Percentiles rank a stretch among this genome's conserved stretches.
Evolutionary conservation across 164 flowering plant species (phyloP).

Genomic region (Vitis cinerea): DNA sequence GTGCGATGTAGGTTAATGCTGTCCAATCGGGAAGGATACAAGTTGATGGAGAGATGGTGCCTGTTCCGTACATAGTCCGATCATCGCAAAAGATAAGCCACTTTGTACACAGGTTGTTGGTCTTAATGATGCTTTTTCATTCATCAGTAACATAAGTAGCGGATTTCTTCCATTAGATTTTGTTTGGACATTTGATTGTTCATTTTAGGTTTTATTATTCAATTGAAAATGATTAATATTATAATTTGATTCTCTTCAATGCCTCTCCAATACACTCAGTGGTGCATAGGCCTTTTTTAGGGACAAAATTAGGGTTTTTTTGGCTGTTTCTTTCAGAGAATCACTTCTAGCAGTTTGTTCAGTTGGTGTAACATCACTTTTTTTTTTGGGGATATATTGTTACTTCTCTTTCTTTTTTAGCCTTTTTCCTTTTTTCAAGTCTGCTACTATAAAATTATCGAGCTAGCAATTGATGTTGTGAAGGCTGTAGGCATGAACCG

Average conservation of each 20-base stretch:
- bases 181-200: too few relatives aligned
- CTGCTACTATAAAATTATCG: slow-evolving; percentile 3
- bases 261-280: too few relatives aligned
- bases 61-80: slow-evolving; percentile 64
- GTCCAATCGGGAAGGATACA: slow-evolving; percentile 84
- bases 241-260: too few relatives aligned
- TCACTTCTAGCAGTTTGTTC: too few relatives aligned
- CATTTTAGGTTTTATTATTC: too few relatives aligned
- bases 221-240: too few relatives aligned
- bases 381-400: too few relatives aligned
- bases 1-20: slow-evolving; percentile 57
- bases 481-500: slow-evolving; percentile 88
- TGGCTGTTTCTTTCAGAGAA: too few relatives aligned
- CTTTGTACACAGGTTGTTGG: slow-evolving; percentile 78
- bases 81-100: slow-evolving; percentile 87
- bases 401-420: not conserved
- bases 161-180: not conserved
- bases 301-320: too few relatives aligned
- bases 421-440: not conserved
- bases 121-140: not conserved
- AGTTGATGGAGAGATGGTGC: slow-evolving; percentile 81
- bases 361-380: too few relatives aligned
- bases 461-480: slow-evolving; percentile 17
- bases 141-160: not conserved
- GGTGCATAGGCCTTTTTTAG: too few relatives aligned